Evolutionary conservation across 2,329 filamentous ascomycete species (phyloP).

Genomic region (Alternaria tenuissima): DNA sequence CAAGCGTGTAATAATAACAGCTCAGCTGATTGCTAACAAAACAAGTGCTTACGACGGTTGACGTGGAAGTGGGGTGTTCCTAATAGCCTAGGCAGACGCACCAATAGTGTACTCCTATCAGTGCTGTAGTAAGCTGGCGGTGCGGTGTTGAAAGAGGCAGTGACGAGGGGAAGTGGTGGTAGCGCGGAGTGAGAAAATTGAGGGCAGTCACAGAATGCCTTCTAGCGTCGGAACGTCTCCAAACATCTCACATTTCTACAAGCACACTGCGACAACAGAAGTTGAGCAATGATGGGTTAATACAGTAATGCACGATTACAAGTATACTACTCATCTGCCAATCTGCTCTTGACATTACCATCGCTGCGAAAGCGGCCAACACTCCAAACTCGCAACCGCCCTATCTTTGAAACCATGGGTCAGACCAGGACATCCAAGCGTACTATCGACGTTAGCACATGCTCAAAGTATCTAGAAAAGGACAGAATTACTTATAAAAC

Average conservation of each 20-base stretch:
- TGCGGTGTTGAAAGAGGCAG: not conserved
- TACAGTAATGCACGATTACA: not conserved
- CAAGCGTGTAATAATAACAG: not conserved
- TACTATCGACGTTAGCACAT: not conserved
- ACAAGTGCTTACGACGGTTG: not conserved
- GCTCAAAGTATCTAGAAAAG: fast-evolving
- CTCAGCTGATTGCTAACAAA: not conserved
- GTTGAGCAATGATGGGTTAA: no score
- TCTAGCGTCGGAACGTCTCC: not conserved
- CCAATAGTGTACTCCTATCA: no score
- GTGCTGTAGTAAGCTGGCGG: no score
- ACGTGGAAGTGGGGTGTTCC: not conserved
- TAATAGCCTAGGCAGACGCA: not conserved
- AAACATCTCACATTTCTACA: not conserved
- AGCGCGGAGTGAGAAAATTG: not conserved
- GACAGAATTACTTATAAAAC: not conserved
- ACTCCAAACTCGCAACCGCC: not conserved
- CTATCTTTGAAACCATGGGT: not conserved
- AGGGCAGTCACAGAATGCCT: not conserved
- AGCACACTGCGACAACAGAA: no score
- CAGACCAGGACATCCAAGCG: not conserved
- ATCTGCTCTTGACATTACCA: not conserved
- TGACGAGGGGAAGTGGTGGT: not conserved
- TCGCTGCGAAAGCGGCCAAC: not conserved
- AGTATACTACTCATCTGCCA: not conserved